Percentiles rank a stretch among this genome's conserved stretches.
phyloP scores from a whole-genome alignment of 257 asterid genomes.

The Jaltomata sinuosa region DNA sequence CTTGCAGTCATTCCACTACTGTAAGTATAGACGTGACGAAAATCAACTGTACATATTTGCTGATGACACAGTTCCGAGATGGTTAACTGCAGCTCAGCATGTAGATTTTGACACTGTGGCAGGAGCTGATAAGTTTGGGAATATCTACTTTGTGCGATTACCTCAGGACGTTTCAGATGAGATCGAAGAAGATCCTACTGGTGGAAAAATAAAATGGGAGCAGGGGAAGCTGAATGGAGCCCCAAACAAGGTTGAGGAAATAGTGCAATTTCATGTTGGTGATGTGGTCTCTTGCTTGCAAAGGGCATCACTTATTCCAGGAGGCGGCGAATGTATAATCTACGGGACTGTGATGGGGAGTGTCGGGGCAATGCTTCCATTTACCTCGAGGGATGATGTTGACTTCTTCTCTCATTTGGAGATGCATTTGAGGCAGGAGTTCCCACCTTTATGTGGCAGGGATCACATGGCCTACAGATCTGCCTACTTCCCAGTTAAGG shows the following conservation, averaged over 20 bases:
- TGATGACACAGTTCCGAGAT: constrained; percentile 96
- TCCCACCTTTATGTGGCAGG: constrained; percentile 97
- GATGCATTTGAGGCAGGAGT: constrained; percentile 98
- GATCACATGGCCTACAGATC: constrained; percentile 99
- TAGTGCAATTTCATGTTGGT: constrained; percentile 94
- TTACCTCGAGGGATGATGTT: constrained; percentile 93
- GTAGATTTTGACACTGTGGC: constrained; percentile 97
- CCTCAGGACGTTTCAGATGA: constrained; percentile 97
- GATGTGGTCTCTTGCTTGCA: constrained; percentile 84
- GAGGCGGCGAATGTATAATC: constrained; percentile 92
- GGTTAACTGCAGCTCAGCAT: constrained; percentile 87
- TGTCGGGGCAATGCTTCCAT: constrained; percentile 88
- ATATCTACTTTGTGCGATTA: constrained; percentile 80
- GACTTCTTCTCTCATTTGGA: constrained; percentile 96
- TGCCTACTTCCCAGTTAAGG: constrained; percentile 95
- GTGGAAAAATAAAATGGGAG: constrained; percentile 99
- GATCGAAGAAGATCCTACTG: constrained; percentile 99
- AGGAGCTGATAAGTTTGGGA: constrained; percentile 95
- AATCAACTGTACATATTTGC: constrained; percentile 97
- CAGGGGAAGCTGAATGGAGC: constrained; percentile 98
- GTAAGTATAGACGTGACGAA: constrained; percentile 98
- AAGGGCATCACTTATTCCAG: constrained; percentile 88
- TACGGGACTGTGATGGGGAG: constrained; percentile 98
- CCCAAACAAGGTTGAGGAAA: constrained; percentile 95
- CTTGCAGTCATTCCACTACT: constrained; percentile 90